phyloP scores from a whole-genome alignment of 164 flowering plant species.

The Liquidambar formosana region DNA sequence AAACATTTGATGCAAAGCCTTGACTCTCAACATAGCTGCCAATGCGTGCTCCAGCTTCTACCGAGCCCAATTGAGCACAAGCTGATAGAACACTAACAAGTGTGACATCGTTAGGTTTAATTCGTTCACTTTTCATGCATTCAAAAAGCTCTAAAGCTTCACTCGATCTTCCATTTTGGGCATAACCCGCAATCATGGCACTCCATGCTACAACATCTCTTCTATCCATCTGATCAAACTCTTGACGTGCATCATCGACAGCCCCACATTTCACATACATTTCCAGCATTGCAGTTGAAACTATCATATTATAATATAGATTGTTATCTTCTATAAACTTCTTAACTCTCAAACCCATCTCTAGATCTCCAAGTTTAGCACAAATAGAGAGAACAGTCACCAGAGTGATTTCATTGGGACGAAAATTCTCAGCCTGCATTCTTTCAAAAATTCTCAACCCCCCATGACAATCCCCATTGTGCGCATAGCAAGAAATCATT shows the following conservation, averaged over 20 bases:
- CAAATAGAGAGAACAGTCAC: constrained; percentile 46
- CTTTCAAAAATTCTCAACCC: constrained; percentile 39
- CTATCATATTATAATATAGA: constrained; percentile 30
- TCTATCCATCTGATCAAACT: constrained; percentile 39
- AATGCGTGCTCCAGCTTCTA: constrained; percentile 35
- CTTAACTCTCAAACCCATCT: constrained; percentile 43
- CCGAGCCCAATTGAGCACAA: constrained; percentile 39
- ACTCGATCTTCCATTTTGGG: constrained; percentile 41
- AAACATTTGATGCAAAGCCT: constrained; percentile 27
- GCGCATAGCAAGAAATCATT: constrained; percentile 50
- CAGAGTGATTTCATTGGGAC: constrained; percentile 41
- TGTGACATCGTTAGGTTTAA: constrained; percentile 38
- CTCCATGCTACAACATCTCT: constrained; percentile 52
- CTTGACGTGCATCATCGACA: constrained; percentile 42
- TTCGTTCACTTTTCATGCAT: constrained; percentile 26
- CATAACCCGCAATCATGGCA: constrained; percentile 52
- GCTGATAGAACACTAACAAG: constrained; percentile 42
- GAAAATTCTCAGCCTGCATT: constrained; percentile 33
- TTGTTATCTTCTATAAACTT: constrained; percentile 35
- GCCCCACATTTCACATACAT: constrained; percentile 58
- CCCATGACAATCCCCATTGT: constrained; percentile 34
- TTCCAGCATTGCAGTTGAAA: constrained; percentile 46
- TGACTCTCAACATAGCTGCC: constrained; percentile 27
- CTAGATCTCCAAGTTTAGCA: constrained; percentile 43
- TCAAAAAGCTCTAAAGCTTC: constrained; percentile 46